Evolutionary conservation across 768 basidiomycete genomes (phyloP).

Genomic region (Dioszegia hungarica): DNA sequence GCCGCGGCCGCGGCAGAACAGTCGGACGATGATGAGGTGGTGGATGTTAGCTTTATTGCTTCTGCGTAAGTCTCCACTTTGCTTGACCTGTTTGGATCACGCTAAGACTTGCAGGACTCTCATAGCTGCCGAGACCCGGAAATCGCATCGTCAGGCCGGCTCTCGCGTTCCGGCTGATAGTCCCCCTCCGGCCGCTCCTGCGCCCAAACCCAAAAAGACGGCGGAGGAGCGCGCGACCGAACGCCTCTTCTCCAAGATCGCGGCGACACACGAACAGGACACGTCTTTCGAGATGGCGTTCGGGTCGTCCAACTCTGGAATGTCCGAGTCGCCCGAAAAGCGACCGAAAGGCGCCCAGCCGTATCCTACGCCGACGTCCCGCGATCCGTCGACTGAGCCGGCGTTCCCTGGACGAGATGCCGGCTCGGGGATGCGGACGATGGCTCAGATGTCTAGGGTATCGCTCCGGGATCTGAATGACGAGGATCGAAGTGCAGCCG

Average conservation of each 20-base stretch:
- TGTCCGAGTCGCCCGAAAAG: not conserved
- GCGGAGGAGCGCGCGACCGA: no score
- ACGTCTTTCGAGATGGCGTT: not conserved
- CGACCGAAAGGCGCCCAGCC: not conserved
- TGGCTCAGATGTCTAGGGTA: not conserved
- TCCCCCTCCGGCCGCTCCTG: no score
- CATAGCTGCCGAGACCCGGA: no score
- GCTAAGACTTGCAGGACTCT: no score
- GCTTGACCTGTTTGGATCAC: no score
- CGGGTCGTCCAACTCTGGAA: not conserved
- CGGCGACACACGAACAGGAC: no score
- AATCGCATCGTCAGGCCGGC: no score
- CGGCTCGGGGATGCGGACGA: not conserved
- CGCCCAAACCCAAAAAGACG: no score
- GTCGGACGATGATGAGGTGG: not conserved
- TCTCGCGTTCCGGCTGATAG: no score
- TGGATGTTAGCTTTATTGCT: not conserved
- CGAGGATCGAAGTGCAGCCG: not conserved
- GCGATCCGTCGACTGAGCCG: not conserved
- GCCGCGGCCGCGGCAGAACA: not conserved
- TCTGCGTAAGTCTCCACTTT: not conserved
- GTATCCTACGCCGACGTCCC: conserved; percentile 4
- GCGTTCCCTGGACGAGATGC: not conserved
- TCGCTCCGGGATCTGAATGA: not conserved
- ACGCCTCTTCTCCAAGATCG: no score